phyloP scores from a whole-genome alignment of 352 stramenopile species.

The Pythium rhizo-oryzae region DNA sequence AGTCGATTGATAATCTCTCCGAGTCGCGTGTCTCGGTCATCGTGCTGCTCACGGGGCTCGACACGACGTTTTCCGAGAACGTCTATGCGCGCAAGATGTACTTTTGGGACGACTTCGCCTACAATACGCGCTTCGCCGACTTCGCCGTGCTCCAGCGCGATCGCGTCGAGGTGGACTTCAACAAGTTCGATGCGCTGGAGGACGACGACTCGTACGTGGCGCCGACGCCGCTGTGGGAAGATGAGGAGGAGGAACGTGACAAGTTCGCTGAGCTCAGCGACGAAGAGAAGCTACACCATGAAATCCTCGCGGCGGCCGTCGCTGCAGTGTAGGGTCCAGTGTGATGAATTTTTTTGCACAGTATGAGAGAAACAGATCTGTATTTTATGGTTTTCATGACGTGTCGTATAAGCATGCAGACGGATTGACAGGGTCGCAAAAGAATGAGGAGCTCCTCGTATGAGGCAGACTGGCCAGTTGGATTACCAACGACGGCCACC shows the following conservation, averaged over 20 bases:
- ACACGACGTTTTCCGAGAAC: constrained; percentile 86
- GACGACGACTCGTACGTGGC: constrained; percentile 14
- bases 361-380: constrained; percentile 7
- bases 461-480: not conserved
- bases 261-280: not conserved
- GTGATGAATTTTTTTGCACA: not conserved
- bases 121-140: constrained; percentile 76
- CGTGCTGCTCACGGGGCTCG: constrained; percentile 75
- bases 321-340: constrained; percentile 4
- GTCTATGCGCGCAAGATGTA: constrained; percentile 89
- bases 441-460: not conserved
- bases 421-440: constrained; percentile 1
- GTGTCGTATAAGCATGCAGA: not conserved
- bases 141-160: constrained; percentile 76
- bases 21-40: constrained; percentile 78
- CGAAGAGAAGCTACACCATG: not conserved
- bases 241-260: not conserved
- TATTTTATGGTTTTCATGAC: constrained; percentile 25
- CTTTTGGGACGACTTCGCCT: constrained; percentile 89
- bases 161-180: constrained; percentile 67
- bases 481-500: constrained; percentile 52
- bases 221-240: constrained; percentile 21
- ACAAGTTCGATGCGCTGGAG: constrained; percentile 58
- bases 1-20: constrained; percentile 69
- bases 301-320: not conserved